Evolutionary conservation across 2,329 filamentous ascomycete species (phyloP), one percentile per base, ranked within the genome.

Genomic region (Claviceps lovelessii): DNA sequence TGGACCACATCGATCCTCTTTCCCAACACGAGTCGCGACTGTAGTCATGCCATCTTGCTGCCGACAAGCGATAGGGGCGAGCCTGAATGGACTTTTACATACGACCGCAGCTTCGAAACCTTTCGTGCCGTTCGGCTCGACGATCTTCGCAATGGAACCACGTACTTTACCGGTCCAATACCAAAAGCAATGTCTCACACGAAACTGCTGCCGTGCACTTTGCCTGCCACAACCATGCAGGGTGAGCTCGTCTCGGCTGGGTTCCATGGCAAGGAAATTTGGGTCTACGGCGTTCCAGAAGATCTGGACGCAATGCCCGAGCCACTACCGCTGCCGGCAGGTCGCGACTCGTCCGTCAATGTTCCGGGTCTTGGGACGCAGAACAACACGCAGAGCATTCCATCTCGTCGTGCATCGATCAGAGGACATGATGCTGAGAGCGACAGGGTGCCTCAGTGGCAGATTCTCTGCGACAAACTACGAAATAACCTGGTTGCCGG

Each of bases 1-100:
- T 93, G 88, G 88, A 91, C 88, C 7, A 89, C 86, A 0, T 90
- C 89, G 39, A 90, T 93, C 49, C 72, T 93, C 3, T 91, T 91
- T 55, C 87, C 88, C 4, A 88, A 90, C 61, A 84, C 82, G n/a
- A 88, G 84, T 60, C 79, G 82, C 51, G 84, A 88, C 60, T 90
- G 86, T 64, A 89, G 85, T 60, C 86, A 90, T 68, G 85, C 86
- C 23, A 82, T 86, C 1, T 68, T 91, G 49, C 72, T 91, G 17
- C 79, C 81, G 60, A 74, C 81, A 57, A 78, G 77, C 5, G 73
- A 70, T 51, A 71, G 78, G 44, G 79, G 82, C 54, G 86, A 89
- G 65, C 81, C 85, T 31, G 79, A 74, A 57, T 91, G 86, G 85
- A 79, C 86, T 0, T 85, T 91, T 61, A 84, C 86, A 1, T 91